These are phyloP conservation scores for Uronychia binucleata DNA, from an alignment of 73 alveolate species.

Conservation along the genomic window DNA sequence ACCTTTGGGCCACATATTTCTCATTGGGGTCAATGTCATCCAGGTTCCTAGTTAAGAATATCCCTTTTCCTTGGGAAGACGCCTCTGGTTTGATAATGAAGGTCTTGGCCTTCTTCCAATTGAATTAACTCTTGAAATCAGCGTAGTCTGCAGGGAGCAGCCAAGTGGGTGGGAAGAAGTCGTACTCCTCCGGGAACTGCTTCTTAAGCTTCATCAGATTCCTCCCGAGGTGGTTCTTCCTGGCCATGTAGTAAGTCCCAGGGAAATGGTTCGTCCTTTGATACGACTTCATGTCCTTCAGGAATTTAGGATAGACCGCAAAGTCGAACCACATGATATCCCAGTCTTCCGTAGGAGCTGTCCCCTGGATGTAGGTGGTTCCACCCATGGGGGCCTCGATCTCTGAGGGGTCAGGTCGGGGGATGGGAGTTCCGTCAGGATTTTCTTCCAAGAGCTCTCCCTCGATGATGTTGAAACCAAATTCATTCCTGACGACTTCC, in stretches of 20 bases:
- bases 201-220: conserved; percentile 70
- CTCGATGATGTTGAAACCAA: conserved; percentile 24
- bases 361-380: neutral
- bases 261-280: conserved; percentile 81
- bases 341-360: conserved; percentile 27
- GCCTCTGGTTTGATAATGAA: conserved; percentile 55
- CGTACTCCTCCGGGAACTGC: conserved; percentile 69
- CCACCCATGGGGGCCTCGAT: neutral
- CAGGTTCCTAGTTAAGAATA: conserved; percentile 15
- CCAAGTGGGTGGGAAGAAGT: conserved; percentile 45
- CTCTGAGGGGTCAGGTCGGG: neutral
- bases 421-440: neutral
- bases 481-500: conserved; percentile 51
- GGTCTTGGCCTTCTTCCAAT: neutral
- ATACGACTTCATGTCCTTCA: conserved; percentile 63
- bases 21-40: conserved; percentile 60
- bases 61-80: conserved; percentile 41
- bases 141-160: conserved; percentile 24
- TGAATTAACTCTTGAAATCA: neutral
- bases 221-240: conserved; percentile 76
- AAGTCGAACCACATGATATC: conserved; percentile 78
- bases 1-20: conserved; percentile 72
- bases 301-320: conserved; percentile 71
- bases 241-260: conserved; percentile 73
- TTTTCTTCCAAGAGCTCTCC: conserved; percentile 57